A percentile compares a stretch with the other conserved stretches of the same genome.
These are phyloP conservation scores for Epichloe hybrida DNA, from an alignment of 2,329 filamentous ascomycete genomes.

Conservation along the genomic window DNA sequence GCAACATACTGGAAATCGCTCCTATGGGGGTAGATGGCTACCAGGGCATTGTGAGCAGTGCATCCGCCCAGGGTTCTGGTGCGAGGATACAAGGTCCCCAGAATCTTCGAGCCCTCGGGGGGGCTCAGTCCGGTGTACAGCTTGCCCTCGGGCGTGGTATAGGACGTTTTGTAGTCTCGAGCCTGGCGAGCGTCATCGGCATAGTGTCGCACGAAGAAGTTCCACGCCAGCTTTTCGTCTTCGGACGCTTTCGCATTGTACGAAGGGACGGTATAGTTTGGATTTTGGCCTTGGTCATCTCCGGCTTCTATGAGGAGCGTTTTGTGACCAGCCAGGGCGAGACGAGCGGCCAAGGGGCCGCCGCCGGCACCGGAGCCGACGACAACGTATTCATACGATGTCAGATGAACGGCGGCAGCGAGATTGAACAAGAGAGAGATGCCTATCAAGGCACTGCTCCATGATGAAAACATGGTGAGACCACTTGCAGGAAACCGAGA, in stretches of 20 bases:
- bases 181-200: conserved; percentile 36
- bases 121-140: conserved; percentile 31
- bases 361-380: conserved; percentile 50
- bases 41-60: conserved; percentile 46
- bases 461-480: neutral
- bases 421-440: conserved; percentile 15
- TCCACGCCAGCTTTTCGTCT: conserved; percentile 43
- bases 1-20: conserved; percentile 47
- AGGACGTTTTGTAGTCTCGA: conserved; percentile 45
- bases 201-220: conserved; percentile 52
- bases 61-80: conserved; percentile 34
- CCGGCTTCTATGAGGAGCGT: conserved; percentile 49
- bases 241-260: conserved; percentile 30
- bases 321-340: conserved; percentile 45
- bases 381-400: conserved; percentile 40
- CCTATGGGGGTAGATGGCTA: conserved; percentile 43
- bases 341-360: conserved; percentile 41
- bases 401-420: neutral
- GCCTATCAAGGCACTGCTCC: neutral
- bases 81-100: conserved; percentile 34
- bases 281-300: conserved; percentile 36
- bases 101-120: conserved; percentile 24
- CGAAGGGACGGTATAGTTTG: conserved; percentile 40
- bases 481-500: neutral
- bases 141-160: conserved; percentile 34